A percentile compares a stretch with the other conserved stretches of the same genome.
phyloP scores from a whole-genome alignment of 169 alveolate species.

The Pseudocohnilembus persalinus region DNA sequence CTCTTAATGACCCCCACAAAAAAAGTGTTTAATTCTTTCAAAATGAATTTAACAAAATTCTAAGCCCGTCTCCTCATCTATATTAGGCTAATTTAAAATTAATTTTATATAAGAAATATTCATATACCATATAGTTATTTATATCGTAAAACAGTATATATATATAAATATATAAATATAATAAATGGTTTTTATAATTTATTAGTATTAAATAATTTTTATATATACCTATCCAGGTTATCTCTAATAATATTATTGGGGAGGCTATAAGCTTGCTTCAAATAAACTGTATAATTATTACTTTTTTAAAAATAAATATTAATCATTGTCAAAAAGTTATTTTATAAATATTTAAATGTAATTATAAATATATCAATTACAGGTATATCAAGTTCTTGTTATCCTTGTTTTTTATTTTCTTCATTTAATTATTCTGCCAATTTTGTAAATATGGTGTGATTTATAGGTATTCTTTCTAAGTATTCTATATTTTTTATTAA shows the following conservation, averaged over 20 bases:
- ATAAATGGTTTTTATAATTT: not conserved
- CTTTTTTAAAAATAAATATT: not conserved
- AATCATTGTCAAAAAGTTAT: not conserved
- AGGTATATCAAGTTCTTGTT: conserved; percentile 14
- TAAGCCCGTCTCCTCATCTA: conserved; percentile 39
- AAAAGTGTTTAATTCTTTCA: conserved; percentile 46
- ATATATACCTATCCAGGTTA: conserved; percentile 11
- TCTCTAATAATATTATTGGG: conserved; percentile 13
- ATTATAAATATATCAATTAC: not conserved
- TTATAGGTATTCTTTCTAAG: conserved; percentile 46
- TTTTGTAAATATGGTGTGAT: conserved; percentile 35
- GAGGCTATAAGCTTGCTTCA: conserved; percentile 16
- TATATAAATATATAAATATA: not conserved
- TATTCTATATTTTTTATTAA: conserved; percentile 39
- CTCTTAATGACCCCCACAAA: conserved; percentile 40
- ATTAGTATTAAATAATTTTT: not conserved
- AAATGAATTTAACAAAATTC: conserved; percentile 42
- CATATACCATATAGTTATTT: no score
- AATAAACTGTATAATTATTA: conserved; percentile 1
- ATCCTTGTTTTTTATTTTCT: conserved; percentile 30
- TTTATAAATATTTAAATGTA: not conserved
- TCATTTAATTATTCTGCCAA: conserved; percentile 41
- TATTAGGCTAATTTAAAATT: no score
- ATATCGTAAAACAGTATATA: no score
- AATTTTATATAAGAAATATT: no score